Evolutionary conservation across 352 stramenopile species (phyloP).

Genomic region (Phytophthora niederhauseri): DNA sequence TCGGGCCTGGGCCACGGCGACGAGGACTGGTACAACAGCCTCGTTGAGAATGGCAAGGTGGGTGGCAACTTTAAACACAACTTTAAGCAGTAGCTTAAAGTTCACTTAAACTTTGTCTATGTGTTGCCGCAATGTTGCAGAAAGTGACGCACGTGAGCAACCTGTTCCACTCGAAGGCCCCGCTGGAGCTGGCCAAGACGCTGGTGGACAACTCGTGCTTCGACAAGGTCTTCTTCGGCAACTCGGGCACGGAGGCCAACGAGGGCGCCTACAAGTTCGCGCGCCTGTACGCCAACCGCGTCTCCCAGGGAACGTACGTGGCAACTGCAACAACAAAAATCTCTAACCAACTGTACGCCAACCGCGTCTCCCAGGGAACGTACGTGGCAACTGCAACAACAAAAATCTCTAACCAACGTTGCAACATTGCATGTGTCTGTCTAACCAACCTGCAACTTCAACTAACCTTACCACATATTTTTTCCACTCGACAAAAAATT

Average conservation of each 20-base stretch:
- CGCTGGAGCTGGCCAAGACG: slow-evolving; percentile 94
- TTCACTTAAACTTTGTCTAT: not conserved
- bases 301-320: slow-evolving; percentile 73
- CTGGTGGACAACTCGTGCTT: slow-evolving; percentile 96
- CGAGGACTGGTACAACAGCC: slow-evolving; percentile 75
- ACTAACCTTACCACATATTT: slow-evolving; percentile 5
- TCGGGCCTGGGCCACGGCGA: slow-evolving; percentile 92
- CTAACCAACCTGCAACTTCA: not conserved
- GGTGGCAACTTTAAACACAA: not conserved
- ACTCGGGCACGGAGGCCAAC: slow-evolving; percentile 94
- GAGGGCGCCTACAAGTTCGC: slow-evolving; percentile 91
- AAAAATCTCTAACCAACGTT: not conserved
- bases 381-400: slow-evolving; percentile 37
- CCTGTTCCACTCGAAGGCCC: slow-evolving; percentile 96
- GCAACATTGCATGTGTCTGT: not conserved
- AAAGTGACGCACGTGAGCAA: slow-evolving; percentile 97
- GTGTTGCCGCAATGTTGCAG: not conserved
- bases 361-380: slow-evolving; percentile 67
- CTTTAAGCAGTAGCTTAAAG: not conserved
- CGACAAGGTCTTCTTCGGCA: slow-evolving; percentile 99
- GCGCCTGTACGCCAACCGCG: slow-evolving; percentile 72
- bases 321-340: not conserved
- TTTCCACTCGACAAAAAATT: slow-evolving; percentile 2
- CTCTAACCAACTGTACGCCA: slow-evolving; percentile 54
- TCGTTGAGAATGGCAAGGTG: slow-evolving; percentile 59